phyloP scores from a whole-genome alignment of 768 basidiomycete genomes.

The Megacollybia marginata region DNA sequence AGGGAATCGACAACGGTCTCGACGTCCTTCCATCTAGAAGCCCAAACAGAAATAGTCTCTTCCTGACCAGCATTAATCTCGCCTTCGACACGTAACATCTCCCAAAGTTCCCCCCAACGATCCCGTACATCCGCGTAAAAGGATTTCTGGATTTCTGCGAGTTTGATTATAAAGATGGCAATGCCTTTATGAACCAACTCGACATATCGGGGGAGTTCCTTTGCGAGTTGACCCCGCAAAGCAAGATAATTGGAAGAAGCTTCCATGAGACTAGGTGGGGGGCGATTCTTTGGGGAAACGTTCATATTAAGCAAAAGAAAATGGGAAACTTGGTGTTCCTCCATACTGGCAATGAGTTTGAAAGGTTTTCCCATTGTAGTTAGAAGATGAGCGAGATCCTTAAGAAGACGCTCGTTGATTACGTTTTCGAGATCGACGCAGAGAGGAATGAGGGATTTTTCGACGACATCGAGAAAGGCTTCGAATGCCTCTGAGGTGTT shows the following conservation, averaged over 20 bases:
- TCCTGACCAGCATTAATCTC: constrained; percentile 58
- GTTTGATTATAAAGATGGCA: constrained; percentile 37
- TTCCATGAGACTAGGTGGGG: constrained; percentile 57
- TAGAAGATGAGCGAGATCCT: constrained; percentile 50
- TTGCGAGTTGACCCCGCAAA: constrained; percentile 60
- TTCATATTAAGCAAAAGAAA: constrained; percentile 62
- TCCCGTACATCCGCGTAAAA: constrained; percentile 58
- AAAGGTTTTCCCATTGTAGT: constrained; percentile 54
- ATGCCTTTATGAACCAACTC: constrained; percentile 54
- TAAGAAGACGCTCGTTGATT: constrained; percentile 47
- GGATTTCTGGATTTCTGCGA: constrained; percentile 48
- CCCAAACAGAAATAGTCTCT: constrained; percentile 72
- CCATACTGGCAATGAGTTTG: constrained; percentile 64
- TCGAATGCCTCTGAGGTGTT: constrained; percentile 56
- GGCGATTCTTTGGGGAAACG: constrained; percentile 54
- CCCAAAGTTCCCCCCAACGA: constrained; percentile 79
- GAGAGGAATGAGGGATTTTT: constrained; percentile 44
- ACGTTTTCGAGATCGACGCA: constrained; percentile 44
- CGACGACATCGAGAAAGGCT: constrained; percentile 58
- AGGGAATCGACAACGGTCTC: constrained; percentile 31
- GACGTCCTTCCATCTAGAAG: constrained; percentile 59
- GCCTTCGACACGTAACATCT: constrained; percentile 66
- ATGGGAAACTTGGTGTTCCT: constrained; percentile 68
- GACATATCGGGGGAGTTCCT: constrained; percentile 65
- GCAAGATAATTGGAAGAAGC: constrained; percentile 76